These are phyloP conservation scores for Clarireedia hainanense DNA, from an alignment of 2,329 filamentous ascomycete species.

Conservation along the genomic window DNA sequence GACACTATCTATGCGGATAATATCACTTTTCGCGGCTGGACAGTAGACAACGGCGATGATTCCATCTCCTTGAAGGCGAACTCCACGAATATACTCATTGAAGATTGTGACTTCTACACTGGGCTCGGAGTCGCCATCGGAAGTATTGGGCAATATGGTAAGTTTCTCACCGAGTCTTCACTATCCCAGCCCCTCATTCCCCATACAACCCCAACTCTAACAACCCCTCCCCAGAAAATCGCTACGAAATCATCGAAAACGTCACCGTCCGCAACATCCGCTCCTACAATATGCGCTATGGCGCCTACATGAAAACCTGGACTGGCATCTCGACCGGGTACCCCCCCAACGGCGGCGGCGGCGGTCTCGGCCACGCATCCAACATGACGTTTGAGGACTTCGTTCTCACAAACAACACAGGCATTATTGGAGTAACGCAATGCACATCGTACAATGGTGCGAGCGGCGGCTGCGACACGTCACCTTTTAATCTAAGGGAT, in stretches of 20 bases:
- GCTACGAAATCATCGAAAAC: constrained; percentile 42
- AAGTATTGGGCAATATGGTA: constrained; percentile 45
- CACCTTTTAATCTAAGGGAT: constrained; percentile 32
- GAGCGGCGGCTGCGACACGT: constrained; percentile 33
- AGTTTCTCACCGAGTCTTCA: too few species aligned
- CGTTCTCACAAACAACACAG: background rate
- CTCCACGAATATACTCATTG: constrained; percentile 44
- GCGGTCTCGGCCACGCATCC: constrained; percentile 37
- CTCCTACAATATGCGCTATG: constrained; percentile 34
- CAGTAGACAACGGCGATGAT: constrained; percentile 45
- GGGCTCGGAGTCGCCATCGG: constrained; percentile 49
- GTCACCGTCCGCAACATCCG: constrained; percentile 41
- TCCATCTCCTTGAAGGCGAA: constrained; percentile 48
- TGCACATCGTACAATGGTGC: constrained; percentile 33
- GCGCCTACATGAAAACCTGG: constrained; percentile 49
- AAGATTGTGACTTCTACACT: constrained; percentile 40
- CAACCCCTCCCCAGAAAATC: constrained; percentile 21
- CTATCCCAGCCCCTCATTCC: too few species aligned
- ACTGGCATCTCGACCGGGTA: constrained; percentile 42
- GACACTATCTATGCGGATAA: constrained; percentile 47
- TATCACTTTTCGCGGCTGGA: constrained; percentile 44
- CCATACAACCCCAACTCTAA: background rate
- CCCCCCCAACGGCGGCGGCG: constrained; percentile 51
- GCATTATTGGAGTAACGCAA: constrained; percentile 31
- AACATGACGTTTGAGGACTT: constrained; percentile 6